Base-by-base conservation (phyloP, 1,284 basidiomycete genomes). In the Ustanciosporium gigantosporum region DNA sequence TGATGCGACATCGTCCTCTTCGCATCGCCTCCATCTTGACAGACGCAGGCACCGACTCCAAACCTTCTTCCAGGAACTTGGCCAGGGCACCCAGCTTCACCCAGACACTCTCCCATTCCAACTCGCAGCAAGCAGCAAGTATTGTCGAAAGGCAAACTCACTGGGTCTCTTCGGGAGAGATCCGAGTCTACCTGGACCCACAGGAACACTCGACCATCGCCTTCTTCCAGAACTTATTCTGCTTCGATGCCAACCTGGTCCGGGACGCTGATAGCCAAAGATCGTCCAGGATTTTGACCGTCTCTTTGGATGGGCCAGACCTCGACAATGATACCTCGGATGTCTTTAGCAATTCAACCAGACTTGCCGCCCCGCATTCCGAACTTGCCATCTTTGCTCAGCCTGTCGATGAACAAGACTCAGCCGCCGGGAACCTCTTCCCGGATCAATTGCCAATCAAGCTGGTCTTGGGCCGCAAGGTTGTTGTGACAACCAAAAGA, bases 1-100 rank as follows among this genome's bases (percentile, higher is more conserved):
- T 76, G 72, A 65, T 76, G 5, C 69, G 73, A 4, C 70, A 76
- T 41, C 52, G 60, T 13, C 60, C 71, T 5, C 49, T 76, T 0
- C 49, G 46, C 20, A 46, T 72, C 13, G 34, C 55, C 0, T 47
- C 51, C 3, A 41, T 60, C 6, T 29, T 47, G 20, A 19, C 17
- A 9, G 45, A 65, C n/a, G 20, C 8, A 11, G 21, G 19, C 7
- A 11, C 36, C 6, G n/a, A n/a, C n/a, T n/a, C n/a, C n/a, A n/a
- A n/a, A n/a, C n/a, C n/a, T n/a, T 9, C 9, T 8, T 8, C 19
- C 6, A 21, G 19, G 11, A 6, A 6, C 9, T 16, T 37, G 9
- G 21, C 36, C 20, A 37, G 24, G 21, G 16, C 21, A 22, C 21
- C 17, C 13, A 21, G 21, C 19, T 37, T 23, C 21, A 21, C 14